Evolutionary conservation across 306 rosid genomes (phyloP), one percentile per base, ranked within the genome.

Genomic region (Lathyrus sativus): DNA sequence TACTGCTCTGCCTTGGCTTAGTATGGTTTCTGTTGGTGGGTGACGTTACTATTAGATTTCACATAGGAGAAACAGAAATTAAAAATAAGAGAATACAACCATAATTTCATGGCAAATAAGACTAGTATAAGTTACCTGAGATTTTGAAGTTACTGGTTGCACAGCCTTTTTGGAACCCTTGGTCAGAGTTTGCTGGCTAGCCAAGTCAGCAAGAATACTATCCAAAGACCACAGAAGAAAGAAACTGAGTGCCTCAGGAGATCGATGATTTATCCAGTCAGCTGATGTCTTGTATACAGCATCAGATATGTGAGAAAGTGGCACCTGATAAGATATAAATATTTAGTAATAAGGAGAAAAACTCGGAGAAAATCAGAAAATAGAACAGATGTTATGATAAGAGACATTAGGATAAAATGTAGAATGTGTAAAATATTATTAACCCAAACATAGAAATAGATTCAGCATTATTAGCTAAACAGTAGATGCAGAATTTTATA

Each of bases 91-190:
- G 9, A 26, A 19, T 14, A 11, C 50, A 24, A 18, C 24, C 68
- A 28, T 17, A n/a, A 17, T 29, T 58, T 54, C 67, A 42, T 12
- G 53, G 14, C 29, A 73, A 46, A 70, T 22, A 71, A 37, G 37
- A 44, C 54, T 18, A 57, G 62, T 9, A 18, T 13, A 54, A 75
- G 71, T 56, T 85, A 93, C 98, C 96, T 85, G 96, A 74, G 97
- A 93, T 76, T 93, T 88, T 69, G 97, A 83, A 37, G 93, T 51
- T 17, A 62, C 81, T 35, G 82, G 85, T 59, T 88, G 91, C 56
- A 31, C 91, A 72, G 77, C 77, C 77, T 86, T 93, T 80, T 84
- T 88, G 72, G 88, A 78, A 70, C 93, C 96, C 82, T 90, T 90
- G 26, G 84, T 75, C 72, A 70, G 81, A 62, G 80, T 50, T 38